Evolutionary conservation across 2,329 filamentous ascomycete species (phyloP).

Genomic region (Calonectria montana): DNA sequence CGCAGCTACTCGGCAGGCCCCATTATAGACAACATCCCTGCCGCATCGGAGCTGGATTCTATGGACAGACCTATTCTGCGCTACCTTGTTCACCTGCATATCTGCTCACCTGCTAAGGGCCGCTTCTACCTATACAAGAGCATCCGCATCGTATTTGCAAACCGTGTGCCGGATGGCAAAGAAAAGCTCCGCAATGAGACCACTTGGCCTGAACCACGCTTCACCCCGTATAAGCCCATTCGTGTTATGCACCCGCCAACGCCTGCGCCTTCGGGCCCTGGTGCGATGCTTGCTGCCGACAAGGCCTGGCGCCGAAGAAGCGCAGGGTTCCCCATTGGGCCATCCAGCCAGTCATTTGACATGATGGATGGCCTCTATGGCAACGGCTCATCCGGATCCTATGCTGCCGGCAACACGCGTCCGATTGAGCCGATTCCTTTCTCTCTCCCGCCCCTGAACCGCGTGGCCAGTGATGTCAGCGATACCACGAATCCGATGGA

Average conservation of each 20-base stretch:
- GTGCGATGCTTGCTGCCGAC: conserved; percentile 66
- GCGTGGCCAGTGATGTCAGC: conserved; percentile 47
- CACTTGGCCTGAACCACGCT: conserved; percentile 88
- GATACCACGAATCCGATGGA: conserved; percentile 43
- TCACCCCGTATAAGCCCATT: conserved; percentile 82
- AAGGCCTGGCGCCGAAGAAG: conserved; percentile 70
- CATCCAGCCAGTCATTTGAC: conserved; percentile 49
- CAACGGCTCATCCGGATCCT: conserved; percentile 31
- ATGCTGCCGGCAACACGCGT: conserved; percentile 45
- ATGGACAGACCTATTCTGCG: conserved; percentile 78
- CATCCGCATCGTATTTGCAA: conserved; percentile 95
- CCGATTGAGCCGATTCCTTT: conserved; percentile 66
- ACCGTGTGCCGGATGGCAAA: conserved; percentile 94
- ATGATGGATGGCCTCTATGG: conserved; percentile 44
- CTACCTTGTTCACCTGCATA: conserved; percentile 92
- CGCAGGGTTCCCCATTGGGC: conserved; percentile 58
- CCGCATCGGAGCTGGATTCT: conserved; percentile 38
- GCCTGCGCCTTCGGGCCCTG: conserved; percentile 52
- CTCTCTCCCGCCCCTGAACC: conserved; percentile 49
- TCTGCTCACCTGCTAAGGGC: conserved; percentile 86
- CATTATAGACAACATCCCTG: conserved; percentile 76
- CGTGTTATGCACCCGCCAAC: conserved; percentile 61
- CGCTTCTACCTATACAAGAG: conserved; percentile 92
- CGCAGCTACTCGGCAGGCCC: conserved; percentile 91
- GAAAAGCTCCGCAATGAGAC: conserved; percentile 92